Conservation (phyloP, 306 rosid genomes). For the Casuarina cunninghamiana region DNA sequence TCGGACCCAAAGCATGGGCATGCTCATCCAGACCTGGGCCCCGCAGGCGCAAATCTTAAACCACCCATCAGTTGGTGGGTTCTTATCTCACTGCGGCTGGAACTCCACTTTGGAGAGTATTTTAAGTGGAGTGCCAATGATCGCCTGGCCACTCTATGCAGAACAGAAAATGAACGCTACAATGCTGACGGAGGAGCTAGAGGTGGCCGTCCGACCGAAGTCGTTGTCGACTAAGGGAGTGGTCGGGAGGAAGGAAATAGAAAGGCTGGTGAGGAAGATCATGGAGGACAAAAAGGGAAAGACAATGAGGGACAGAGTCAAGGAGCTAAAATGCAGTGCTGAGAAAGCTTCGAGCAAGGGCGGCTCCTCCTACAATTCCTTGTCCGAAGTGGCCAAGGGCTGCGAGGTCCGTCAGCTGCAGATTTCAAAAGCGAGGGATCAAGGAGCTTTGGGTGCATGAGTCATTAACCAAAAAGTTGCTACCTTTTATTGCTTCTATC, state of each 20-base stretch:
- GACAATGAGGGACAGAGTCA: slow-evolving; percentile 23
- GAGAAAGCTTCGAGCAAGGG: slow-evolving; percentile 8
- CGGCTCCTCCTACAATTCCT: slow-evolving; percentile 33
- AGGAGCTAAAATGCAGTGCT: slow-evolving; percentile 21
- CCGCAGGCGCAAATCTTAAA: slow-evolving; percentile 39
- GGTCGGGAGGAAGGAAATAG: slow-evolving; percentile 45
- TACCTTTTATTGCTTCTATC: no score
- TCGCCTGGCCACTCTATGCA: slow-evolving; percentile 60
- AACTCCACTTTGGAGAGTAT: slow-evolving; percentile 50
- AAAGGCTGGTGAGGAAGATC: slow-evolving; percentile 28
- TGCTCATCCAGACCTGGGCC: slow-evolving; percentile 38
- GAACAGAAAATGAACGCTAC: slow-evolving; percentile 63
- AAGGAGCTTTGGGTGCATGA: no score
- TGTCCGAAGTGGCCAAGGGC: not conserved
- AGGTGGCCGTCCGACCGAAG: slow-evolving; percentile 30
- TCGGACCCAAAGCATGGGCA: slow-evolving; percentile 32
- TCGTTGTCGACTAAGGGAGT: slow-evolving; percentile 32
- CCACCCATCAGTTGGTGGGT: slow-evolving; percentile 49
- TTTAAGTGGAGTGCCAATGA: slow-evolving; percentile 43
- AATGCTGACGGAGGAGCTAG: slow-evolving; percentile 43
- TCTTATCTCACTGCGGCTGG: slow-evolving; percentile 58
- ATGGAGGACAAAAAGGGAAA: slow-evolving; percentile 15
- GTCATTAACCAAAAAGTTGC: no score
- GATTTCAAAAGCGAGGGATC: no score
- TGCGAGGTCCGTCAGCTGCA: no score